phyloP scores from a whole-genome alignment of 1,284 basidiomycete species.

The Apiotrichum domesticum region DNA sequence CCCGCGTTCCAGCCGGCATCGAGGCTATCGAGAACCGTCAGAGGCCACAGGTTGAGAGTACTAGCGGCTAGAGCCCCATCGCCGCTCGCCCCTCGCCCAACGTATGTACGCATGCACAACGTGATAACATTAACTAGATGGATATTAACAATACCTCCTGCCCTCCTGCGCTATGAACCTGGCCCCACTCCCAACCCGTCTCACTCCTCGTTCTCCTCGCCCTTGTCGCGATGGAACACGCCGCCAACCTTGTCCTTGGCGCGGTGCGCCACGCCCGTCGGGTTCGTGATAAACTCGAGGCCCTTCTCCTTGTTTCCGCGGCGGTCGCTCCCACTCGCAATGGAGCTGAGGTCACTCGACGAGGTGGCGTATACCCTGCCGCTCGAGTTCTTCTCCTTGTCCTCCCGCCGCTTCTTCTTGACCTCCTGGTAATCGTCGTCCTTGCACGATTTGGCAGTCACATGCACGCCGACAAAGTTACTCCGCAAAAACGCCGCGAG shows the following conservation, averaged over 20 bases:
- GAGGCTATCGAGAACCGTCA: too few relatives aligned
- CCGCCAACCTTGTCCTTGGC: not conserved
- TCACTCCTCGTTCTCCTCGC: not conserved
- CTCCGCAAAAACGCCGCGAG: constrained; percentile 51
- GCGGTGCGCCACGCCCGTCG: not conserved
- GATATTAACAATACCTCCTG: too few relatives aligned
- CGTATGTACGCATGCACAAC: too few relatives aligned
- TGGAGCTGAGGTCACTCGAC: not conserved
- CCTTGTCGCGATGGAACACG: not conserved
- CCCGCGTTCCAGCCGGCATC: too few relatives aligned
- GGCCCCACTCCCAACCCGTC: too few relatives aligned
- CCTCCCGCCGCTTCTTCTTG: constrained; percentile 31
- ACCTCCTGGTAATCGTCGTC: constrained; percentile 52
- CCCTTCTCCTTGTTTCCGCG: not conserved
- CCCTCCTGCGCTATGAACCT: too few relatives aligned
- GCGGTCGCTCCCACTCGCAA: not conserved
- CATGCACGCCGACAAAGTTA: constrained; percentile 62
- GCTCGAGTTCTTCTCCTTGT: not conserved
- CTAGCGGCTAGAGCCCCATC: too few relatives aligned
- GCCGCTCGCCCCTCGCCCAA: too few relatives aligned
- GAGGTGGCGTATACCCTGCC: not conserved
- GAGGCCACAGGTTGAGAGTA: too few relatives aligned
- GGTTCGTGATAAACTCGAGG: not conserved
- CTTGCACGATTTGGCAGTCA: constrained; percentile 56
- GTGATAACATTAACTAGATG: not conserved